Percentiles rank a stretch among this genome's conserved stretches.
phyloP scores from a whole-genome alignment of 768 basidiomycete genomes.

The Boletus edulis region DNA sequence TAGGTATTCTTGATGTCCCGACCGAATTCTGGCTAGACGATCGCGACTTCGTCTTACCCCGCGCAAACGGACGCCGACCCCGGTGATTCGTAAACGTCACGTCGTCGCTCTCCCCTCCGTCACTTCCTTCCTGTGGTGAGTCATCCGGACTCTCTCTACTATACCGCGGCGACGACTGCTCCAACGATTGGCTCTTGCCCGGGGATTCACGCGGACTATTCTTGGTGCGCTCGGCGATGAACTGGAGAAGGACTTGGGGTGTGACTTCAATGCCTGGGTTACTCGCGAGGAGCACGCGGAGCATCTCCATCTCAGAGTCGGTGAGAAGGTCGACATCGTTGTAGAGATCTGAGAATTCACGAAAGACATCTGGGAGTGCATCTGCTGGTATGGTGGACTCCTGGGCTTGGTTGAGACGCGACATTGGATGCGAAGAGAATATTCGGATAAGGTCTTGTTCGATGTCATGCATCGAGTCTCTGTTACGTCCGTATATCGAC shows the following conservation, averaged over 20 bases:
- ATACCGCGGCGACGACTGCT: slow-evolving; percentile 12
- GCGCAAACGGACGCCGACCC: slow-evolving; percentile 34
- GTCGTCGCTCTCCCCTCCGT: slow-evolving; percentile 35
- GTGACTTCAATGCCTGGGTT: slow-evolving; percentile 69
- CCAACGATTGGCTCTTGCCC: slow-evolving; percentile 12
- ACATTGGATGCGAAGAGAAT: slow-evolving; percentile 63
- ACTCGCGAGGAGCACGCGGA: slow-evolving; percentile 53
- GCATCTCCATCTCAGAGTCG: slow-evolving; percentile 57
- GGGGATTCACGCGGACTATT: slow-evolving; percentile 31
- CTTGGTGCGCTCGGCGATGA: slow-evolving; percentile 64
- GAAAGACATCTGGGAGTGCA: slow-evolving; percentile 68
- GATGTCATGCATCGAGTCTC: slow-evolving; percentile 70
- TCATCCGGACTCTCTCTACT: slow-evolving; percentile 31
- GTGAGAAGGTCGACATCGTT: slow-evolving; percentile 63
- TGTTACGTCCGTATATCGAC: slow-evolving; percentile 52
- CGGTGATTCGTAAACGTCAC: slow-evolving; percentile 36
- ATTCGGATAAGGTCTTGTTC: slow-evolving; percentile 66
- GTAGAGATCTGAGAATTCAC: slow-evolving; percentile 58
- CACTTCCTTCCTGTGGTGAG: slow-evolving; percentile 34
- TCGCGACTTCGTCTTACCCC: slow-evolving; percentile 39
- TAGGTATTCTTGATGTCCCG: slow-evolving; percentile 41
- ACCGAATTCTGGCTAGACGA: slow-evolving; percentile 58
- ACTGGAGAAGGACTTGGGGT: slow-evolving; percentile 58
- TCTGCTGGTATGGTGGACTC: slow-evolving; percentile 68
- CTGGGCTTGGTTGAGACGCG: slow-evolving; percentile 54